Evolutionary conservation across 305 asterid genomes (phyloP).

Genomic region (Caryopteris hybrid): DNA sequence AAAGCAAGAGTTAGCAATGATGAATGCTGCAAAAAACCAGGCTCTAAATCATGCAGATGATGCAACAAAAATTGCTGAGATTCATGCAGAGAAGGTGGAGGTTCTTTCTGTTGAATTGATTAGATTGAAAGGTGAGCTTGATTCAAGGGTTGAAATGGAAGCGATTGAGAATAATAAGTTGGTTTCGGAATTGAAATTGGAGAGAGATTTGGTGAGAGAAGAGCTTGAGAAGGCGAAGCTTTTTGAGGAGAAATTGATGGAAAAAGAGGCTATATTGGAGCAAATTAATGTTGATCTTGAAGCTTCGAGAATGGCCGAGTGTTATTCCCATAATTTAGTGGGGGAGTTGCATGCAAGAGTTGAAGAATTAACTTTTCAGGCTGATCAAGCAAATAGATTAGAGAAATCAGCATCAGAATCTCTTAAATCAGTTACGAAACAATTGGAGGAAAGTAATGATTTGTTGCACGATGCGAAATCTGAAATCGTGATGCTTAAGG

Average conservation of each 20-base stretch:
- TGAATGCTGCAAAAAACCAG: constrained; percentile 74
- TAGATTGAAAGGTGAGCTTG: constrained; percentile 57
- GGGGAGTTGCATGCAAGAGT: constrained; percentile 72
- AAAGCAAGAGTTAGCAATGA: constrained; percentile 72
- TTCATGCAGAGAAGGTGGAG: constrained; percentile 69
- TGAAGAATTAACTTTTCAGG: constrained; percentile 53
- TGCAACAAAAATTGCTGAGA: constrained; percentile 76
- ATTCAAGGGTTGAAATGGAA: constrained; percentile 53
- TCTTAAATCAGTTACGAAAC: constrained; percentile 73
- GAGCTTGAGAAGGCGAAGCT: constrained; percentile 55
- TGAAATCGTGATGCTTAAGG: constrained; percentile 70
- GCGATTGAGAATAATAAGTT: constrained; percentile 49
- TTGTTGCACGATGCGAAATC: constrained; percentile 70
- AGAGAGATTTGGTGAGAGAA: constrained; percentile 51
- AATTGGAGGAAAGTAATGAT: constrained; percentile 75
- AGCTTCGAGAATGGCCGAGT: constrained; percentile 86
- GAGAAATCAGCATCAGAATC: constrained; percentile 91
- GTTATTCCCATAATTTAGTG: constrained; percentile 66
- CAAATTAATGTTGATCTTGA: constrained; percentile 84
- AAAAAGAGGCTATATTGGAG: constrained; percentile 66
- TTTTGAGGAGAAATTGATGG: constrained; percentile 51
- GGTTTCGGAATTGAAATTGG: constrained; percentile 57
- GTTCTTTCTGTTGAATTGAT: constrained; percentile 73
- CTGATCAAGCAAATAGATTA: constrained; percentile 68
- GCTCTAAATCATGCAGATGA: constrained; percentile 84